Base-by-base conservation (phyloP, 2,329 filamentous ascomycete genomes). In the Colletotrichum coccodes region DNA sequence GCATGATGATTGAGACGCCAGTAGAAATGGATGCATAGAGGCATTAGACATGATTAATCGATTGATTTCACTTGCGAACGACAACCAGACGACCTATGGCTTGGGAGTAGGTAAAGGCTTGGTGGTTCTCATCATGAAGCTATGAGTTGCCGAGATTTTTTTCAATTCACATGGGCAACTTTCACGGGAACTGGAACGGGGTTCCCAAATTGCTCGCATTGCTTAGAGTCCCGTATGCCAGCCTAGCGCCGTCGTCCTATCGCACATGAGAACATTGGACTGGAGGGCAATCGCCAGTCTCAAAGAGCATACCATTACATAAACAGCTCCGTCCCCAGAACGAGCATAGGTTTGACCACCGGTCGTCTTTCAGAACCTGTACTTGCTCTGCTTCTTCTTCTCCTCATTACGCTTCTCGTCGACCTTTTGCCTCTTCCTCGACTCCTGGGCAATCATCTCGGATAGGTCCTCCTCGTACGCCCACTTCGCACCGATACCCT, bases 371-470 rank as follows among this genome's bases (percentile, higher is more conserved):
- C 80, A 87, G 65, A 85, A 85, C 73, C 82, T 80, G 72, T 87
- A 86, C 76, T 86, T 87, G 72, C 79, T 77, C 73, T 86, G 85
- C 78, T 85, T 89, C 57, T 60, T 69, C 79, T 83, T 88, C 84
- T 91, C 91, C 71, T 89, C 87, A 75, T 87, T 86, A 78, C 90
- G 90, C 80, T 97, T 94, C 79, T 94, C 91, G 74, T 97, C 95
- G 72, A 92, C 89, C 87, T 95, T 97, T 78, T 95, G 88, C 78
- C 94, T 89, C 87, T 98, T 98, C 72, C 94, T 88, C 76, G 91
- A 94, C 83, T 98, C 96, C 75, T 94, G 91, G 14, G 94, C 94
- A 83, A 99, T 98, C 93, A 99, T 97, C 76, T 97, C 93, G 75
- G 91, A 95, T 64, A 99, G 81, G 77, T 98, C 95, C 74, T 98